These are phyloP conservation scores for Cubamyces lactineus DNA, from an alignment of 768 basidiomycete species.

Conservation along the genomic window DNA sequence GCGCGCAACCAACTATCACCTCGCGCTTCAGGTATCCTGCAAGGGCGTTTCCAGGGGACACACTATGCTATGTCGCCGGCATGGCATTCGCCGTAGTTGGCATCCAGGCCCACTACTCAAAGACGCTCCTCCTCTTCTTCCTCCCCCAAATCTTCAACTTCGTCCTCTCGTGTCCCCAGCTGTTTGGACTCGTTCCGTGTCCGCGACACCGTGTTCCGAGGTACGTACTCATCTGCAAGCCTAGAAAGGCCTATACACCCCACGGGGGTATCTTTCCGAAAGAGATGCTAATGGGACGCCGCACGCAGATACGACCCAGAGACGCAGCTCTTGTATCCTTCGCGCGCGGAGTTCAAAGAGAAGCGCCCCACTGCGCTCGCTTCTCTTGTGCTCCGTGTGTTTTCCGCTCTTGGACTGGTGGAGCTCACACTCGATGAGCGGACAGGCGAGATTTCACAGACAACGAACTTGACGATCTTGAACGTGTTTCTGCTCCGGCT, in stretches of 20 bases:
- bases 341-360: slow-evolving; percentile 60
- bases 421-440: slow-evolving; percentile 58
- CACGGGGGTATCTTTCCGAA: slow-evolving; percentile 4
- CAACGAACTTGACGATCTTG: slow-evolving; percentile 90
- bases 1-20: slow-evolving; percentile 1
- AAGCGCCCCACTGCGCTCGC: slow-evolving; percentile 60
- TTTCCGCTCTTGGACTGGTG: slow-evolving; percentile 69
- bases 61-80: slow-evolving; percentile 94
- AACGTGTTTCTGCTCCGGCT: slow-evolving; percentile 81
- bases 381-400: slow-evolving; percentile 54
- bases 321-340: slow-evolving; percentile 80
- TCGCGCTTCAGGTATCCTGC: slow-evolving; percentile 83
- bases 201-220: slow-evolving; percentile 92
- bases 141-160: slow-evolving; percentile 99
- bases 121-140: slow-evolving; percentile 95
- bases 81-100: slow-evolving; percentile 99
- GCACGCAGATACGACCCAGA: slow-evolving; percentile 67
- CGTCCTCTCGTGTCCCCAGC: slow-evolving; percentile 88
- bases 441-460: slow-evolving; percentile 63
- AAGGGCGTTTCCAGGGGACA: slow-evolving; percentile 93
- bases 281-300: background rate
- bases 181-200: slow-evolving; percentile 92
- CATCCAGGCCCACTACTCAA: slow-evolving; percentile 96
- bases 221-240: slow-evolving; percentile 45
- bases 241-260: slow-evolving; percentile 9